These are phyloP conservation scores for Sporobolomyces roseus DNA, from an alignment of 768 basidiomycete species.

Conservation along the genomic window DNA sequence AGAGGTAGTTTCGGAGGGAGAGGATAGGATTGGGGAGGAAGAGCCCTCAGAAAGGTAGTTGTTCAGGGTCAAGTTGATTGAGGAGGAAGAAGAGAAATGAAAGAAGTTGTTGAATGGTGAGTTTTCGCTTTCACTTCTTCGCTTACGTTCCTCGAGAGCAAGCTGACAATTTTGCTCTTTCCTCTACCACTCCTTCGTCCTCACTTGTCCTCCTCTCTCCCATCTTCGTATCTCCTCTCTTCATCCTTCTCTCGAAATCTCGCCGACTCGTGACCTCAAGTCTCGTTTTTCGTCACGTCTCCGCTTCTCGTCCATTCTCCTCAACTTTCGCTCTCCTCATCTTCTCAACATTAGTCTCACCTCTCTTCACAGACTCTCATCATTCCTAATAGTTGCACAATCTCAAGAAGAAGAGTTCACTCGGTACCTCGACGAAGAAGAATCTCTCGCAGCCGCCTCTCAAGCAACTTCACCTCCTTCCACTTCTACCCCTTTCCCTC, in stretches of 20 bases:
- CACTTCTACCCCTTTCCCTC: constrained; percentile 3
- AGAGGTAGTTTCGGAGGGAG: background rate
- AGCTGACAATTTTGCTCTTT: background rate
- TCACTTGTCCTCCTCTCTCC: too few relatives aligned
- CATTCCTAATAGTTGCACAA: constrained; percentile 52
- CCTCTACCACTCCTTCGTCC: background rate
- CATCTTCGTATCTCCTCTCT: too few relatives aligned
- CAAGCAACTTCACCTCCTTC: background rate
- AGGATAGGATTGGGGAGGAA: constrained; percentile 45
- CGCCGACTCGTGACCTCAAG: too few relatives aligned
- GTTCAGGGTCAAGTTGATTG: constrained; percentile 57
- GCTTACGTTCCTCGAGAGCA: too few relatives aligned
- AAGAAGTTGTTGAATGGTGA: constrained; percentile 70
- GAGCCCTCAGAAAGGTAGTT: constrained; percentile 86
- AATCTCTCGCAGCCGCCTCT: constrained; percentile 13
- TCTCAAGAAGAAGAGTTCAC: constrained; percentile 70
- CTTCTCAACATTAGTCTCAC: too few relatives aligned
- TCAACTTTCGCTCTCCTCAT: too few relatives aligned
- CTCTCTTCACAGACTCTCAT: too few relatives aligned
- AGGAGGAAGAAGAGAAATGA: constrained; percentile 54
- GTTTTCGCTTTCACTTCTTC: constrained; percentile 19
- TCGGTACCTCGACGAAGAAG: constrained; percentile 92
- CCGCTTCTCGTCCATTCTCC: too few relatives aligned
- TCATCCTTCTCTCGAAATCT: too few relatives aligned
- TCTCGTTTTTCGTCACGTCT: background rate